phyloP scores from a whole-genome alignment of 2,329 filamentous ascomycete species.

The Elsinoe arachidis region DNA sequence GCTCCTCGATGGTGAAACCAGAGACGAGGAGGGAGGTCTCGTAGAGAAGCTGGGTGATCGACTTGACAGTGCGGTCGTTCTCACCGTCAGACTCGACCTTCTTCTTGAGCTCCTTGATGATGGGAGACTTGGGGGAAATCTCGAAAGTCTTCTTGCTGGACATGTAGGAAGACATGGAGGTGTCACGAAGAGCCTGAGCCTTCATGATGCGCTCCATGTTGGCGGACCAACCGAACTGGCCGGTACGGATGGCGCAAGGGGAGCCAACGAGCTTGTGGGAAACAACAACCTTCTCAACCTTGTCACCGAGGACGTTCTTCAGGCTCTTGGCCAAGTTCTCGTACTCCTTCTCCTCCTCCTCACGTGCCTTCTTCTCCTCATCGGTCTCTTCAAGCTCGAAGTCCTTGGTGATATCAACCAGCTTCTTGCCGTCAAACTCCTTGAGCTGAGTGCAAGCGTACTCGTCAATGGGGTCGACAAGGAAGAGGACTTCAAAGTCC shows the following conservation, averaged over 20 bases:
- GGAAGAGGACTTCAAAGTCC: conserved; percentile 98
- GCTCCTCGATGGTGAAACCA: conserved; percentile 99
- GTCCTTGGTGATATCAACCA: conserved; percentile 99
- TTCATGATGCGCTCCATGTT: conserved; percentile 99
- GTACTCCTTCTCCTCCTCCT: conserved; percentile 97
- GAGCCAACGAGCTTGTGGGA: conserved; percentile 92
- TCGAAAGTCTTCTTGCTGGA: conserved; percentile 99
- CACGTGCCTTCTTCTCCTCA: conserved; percentile 94
- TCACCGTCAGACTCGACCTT: conserved; percentile 97
- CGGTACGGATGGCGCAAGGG: conserved; percentile 97
- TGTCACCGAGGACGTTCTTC: conserved; percentile 98
- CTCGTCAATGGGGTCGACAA: conserved; percentile 98
- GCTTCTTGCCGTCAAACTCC: conserved; percentile 99
- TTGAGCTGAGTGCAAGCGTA: conserved; percentile 99
- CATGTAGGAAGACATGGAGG: conserved; percentile 99
- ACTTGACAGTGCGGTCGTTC: conserved; percentile 98
- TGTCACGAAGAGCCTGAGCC: conserved; percentile 98
- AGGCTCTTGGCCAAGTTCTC: conserved; percentile 90
- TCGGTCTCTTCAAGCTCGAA: conserved; percentile 99
- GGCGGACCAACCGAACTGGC: conserved; percentile 99
- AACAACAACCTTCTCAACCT: conserved; percentile 99
- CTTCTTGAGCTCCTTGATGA: conserved; percentile 98
- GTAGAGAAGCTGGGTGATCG: conserved; percentile 94
- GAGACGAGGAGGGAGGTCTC: conserved; percentile 98
- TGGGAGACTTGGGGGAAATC: conserved; percentile 97